Conservation (phyloP, 2,329 filamentous ascomycete genomes). For the Cladophialophora immunda region DNA sequence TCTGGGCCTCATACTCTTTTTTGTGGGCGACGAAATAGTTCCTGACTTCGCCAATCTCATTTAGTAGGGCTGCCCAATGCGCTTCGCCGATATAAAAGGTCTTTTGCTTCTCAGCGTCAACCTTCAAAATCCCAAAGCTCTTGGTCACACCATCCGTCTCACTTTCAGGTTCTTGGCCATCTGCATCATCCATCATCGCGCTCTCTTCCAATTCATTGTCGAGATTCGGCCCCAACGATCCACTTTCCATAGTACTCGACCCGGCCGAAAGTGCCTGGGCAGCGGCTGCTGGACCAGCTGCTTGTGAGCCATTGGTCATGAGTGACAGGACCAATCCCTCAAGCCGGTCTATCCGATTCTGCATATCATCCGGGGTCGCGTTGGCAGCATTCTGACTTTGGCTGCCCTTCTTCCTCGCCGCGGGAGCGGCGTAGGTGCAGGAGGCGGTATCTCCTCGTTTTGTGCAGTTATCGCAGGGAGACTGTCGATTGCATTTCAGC, state of each 20-base stretch:
- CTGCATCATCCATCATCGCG: constrained; percentile 59
- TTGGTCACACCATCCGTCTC: constrained; percentile 75
- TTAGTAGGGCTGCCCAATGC: constrained; percentile 82
- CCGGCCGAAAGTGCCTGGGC: constrained; percentile 52
- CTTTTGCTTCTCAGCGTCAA: constrained; percentile 77
- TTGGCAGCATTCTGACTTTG: constrained; percentile 59
- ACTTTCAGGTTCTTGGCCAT: constrained; percentile 68
- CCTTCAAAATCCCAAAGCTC: constrained; percentile 82
- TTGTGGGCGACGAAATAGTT: constrained; percentile 87
- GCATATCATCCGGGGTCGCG: constrained; percentile 89
- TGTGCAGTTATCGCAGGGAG: constrained; percentile 93
- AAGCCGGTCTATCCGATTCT: constrained; percentile 94
- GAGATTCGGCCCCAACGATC: constrained; percentile 49
- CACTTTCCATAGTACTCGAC: constrained; percentile 54
- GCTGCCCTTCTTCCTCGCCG: constrained; percentile 73
- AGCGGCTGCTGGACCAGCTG: constrained; percentile 67
- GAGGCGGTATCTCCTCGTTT: constrained; percentile 83
- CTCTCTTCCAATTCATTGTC: constrained; percentile 45
- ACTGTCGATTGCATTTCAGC: constrained; percentile 90
- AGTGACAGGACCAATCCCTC: constrained; percentile 90
- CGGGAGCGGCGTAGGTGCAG: constrained; percentile 82
- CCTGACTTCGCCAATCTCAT: constrained; percentile 91
- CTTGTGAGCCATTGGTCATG: constrained; percentile 85
- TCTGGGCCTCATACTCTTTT: constrained; percentile 84
- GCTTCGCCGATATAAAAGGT: constrained; percentile 83